A percentile compares a stretch with the other conserved stretches of the same genome.
phyloP scores from a whole-genome alignment of 176 grass and related monocot species.

The Coix lacrymajobi region DNA sequence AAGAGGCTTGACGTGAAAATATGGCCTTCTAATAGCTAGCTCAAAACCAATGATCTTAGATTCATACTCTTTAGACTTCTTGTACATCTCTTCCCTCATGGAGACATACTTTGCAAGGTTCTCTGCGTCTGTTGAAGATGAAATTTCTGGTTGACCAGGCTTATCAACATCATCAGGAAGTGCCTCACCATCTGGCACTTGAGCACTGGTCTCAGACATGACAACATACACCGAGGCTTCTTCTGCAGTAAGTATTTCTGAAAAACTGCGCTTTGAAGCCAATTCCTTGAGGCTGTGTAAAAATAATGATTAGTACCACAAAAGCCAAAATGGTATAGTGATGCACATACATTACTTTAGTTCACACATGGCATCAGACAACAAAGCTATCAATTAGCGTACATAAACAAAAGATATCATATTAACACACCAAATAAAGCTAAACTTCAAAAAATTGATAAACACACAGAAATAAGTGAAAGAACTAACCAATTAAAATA shows the following conservation, averaged over 20 bases:
- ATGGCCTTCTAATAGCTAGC: conserved; percentile 96
- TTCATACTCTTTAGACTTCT: conserved; percentile 96
- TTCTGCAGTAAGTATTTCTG: conserved; percentile 70
- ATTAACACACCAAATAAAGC: background rate
- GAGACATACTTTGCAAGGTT: conserved; percentile 77
- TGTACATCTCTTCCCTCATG: conserved; percentile 94
- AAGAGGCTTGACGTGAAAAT: conserved; percentile 98
- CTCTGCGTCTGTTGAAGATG: conserved; percentile 60
- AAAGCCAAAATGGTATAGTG: background rate
- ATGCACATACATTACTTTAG: background rate
- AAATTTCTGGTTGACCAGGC: conserved; percentile 44
- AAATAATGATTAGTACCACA: conserved; percentile 19
- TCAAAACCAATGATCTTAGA: conserved; percentile 90
- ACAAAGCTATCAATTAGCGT: background rate
- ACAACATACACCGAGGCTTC: conserved; percentile 51
- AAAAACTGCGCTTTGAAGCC: conserved; percentile 51
- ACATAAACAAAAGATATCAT: background rate
- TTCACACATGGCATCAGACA: background rate
- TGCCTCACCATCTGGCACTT: conserved; percentile 33
- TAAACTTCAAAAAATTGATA: background rate
- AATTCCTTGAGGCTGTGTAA: conserved; percentile 82
- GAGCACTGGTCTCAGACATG: conserved; percentile 32
- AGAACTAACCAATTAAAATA: conserved; percentile 82
- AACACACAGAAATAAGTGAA: background rate
- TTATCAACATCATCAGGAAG: conserved; percentile 49